Evolutionary conservation across 441 rosid species (phyloP).

Genomic region (Erysimum pusillum): DNA sequence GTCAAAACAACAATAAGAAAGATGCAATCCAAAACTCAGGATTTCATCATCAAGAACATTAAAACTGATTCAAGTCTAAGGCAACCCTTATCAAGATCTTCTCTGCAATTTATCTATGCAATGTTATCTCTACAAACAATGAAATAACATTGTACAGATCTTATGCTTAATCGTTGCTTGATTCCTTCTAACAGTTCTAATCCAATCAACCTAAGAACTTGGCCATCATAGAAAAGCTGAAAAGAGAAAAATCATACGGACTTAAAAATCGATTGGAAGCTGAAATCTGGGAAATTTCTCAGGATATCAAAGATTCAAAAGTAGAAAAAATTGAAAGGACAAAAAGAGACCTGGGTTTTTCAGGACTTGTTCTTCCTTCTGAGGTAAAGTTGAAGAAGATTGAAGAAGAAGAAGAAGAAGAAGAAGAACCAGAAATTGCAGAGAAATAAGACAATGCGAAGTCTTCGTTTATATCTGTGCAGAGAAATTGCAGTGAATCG

Average conservation of each 20-base stretch:
- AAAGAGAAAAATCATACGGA: neutral
- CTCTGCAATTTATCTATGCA: too few relatives aligned
- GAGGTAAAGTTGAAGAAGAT: constrained; percentile 4
- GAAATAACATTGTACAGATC: too few relatives aligned
- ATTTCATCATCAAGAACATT: too few relatives aligned
- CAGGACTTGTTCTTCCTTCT: constrained; percentile 32
- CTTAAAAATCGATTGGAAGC: constrained; percentile 1
- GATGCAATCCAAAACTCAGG: too few relatives aligned
- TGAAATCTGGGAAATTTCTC: constrained; percentile 10
- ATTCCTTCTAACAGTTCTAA: too few relatives aligned
- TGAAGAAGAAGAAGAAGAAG: constrained; percentile 46
- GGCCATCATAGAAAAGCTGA: neutral
- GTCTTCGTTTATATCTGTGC: constrained; percentile 42
- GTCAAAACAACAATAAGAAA: too few relatives aligned
- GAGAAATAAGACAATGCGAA: constrained; percentile 34
- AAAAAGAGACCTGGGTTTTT: constrained; percentile 31
- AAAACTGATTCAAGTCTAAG: too few relatives aligned
- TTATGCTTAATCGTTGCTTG: too few relatives aligned
- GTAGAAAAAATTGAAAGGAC: constrained; percentile 11
- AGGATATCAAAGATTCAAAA: constrained; percentile 14
- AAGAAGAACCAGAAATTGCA: constrained; percentile 48
- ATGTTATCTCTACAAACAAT: too few relatives aligned
- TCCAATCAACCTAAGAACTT: too few relatives aligned
- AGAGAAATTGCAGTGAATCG: too few relatives aligned
- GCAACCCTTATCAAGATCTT: too few relatives aligned